Evolutionary conservation across 2,329 filamentous ascomycete species (phyloP).

Genomic region (Didymella glomerata): DNA sequence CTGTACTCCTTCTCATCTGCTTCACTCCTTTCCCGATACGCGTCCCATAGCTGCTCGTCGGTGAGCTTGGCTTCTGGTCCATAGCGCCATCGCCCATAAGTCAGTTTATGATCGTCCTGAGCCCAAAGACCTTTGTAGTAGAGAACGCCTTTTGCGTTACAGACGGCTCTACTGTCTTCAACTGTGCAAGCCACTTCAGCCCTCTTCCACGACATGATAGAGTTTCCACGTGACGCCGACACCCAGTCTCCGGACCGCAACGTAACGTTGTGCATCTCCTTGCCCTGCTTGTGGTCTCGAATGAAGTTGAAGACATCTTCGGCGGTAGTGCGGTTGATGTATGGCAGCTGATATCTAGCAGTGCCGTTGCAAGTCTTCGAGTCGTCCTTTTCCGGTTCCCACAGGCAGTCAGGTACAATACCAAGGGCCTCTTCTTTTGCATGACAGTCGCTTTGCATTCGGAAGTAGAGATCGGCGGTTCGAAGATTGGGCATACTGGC

Average conservation of each 20-base stretch:
- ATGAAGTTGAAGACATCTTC: not conserved
- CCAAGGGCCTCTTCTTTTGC: not conserved
- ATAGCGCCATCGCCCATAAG: not conserved
- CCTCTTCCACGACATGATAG: not conserved
- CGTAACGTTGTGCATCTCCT: not conserved
- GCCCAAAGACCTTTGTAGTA: not conserved
- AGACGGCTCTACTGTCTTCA: not conserved
- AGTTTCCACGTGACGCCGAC: not conserved
- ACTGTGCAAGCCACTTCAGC: not conserved
- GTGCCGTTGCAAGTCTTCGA: not conserved
- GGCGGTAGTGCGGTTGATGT: not conserved
- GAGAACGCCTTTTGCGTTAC: not conserved
- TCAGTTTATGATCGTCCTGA: not conserved
- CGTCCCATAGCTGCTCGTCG: not conserved
- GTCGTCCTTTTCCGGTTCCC: not conserved
- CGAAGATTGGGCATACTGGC: not conserved
- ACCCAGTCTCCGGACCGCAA: not conserved
- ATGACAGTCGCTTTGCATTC: not conserved
- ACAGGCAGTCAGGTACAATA: not conserved
- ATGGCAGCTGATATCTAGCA: not conserved
- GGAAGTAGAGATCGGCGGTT: not conserved
- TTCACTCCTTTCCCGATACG: not conserved
- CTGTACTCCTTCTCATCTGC: too few species aligned
- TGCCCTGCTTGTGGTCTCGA: not conserved
- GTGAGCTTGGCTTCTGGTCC: not conserved